These are phyloP conservation scores for Castanospermum australe DNA, from an alignment of 306 rosid species.

Conservation along the genomic window DNA sequence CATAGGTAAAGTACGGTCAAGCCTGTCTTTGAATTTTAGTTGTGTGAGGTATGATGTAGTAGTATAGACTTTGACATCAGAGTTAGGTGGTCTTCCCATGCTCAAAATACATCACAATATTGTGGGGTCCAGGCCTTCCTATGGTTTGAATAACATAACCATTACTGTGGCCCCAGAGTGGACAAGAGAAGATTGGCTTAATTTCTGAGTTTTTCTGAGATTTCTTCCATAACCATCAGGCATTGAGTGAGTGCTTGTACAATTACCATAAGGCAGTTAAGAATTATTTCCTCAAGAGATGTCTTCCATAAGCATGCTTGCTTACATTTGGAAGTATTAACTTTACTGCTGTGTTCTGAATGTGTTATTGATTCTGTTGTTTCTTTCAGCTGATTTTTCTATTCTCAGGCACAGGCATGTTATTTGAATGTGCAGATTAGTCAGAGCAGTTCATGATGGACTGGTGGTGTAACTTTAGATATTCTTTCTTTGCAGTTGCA, in stretches of 20 bases:
- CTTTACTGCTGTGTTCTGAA: neutral
- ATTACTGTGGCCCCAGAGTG: neutral
- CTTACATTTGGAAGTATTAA: neutral
- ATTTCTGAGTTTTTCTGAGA: neutral
- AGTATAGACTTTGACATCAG: neutral
- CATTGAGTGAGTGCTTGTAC: neutral
- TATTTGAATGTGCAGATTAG: neutral
- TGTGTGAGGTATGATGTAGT: neutral
- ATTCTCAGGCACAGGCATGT: neutral
- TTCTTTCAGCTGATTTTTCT: neutral
- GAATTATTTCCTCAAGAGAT: neutral
- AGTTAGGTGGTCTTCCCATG: neutral
- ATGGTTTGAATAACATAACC: neutral
- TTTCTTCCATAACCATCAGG: neutral
- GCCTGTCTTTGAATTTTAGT: neutral
- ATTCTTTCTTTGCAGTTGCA: neutral
- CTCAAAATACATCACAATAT: neutral
- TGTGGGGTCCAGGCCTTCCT: neutral
- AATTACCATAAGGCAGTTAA: neutral
- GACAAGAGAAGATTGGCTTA: neutral
- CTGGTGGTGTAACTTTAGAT: constrained; percentile 20
- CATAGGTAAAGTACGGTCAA: neutral
- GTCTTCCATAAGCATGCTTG: neutral
- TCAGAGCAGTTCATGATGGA: neutral
- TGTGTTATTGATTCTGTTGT: neutral